phyloP scores from a whole-genome alignment of 768 basidiomycete genomes.

The Roridomyces roridus region DNA sequence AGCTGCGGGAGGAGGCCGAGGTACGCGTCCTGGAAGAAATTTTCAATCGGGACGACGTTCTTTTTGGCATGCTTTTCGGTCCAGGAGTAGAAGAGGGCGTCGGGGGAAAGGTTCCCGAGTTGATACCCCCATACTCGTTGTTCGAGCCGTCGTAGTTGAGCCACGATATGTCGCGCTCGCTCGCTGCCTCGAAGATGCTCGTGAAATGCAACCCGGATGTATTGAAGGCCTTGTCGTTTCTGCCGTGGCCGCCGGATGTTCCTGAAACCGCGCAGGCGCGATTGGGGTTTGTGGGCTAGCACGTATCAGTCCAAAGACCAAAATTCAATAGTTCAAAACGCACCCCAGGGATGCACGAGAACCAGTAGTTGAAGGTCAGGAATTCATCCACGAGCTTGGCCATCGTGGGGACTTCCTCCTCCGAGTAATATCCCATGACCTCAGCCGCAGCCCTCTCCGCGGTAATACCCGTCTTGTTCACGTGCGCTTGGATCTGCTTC shows the following conservation, averaged over 20 bases:
- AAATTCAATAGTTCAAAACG: neutral
- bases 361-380: slow-evolving; percentile 37
- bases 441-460: slow-evolving; percentile 29
- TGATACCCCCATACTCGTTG: slow-evolving; percentile 24
- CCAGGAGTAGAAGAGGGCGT: slow-evolving; percentile 32
- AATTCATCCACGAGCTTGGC: slow-evolving; percentile 30
- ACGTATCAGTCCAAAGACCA: neutral
- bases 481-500: slow-evolving; percentile 28
- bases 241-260: slow-evolving; percentile 36
- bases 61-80: slow-evolving; percentile 20
- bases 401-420: slow-evolving; percentile 29
- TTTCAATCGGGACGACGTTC: slow-evolving; percentile 31
- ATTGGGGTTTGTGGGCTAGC: slow-evolving; percentile 37
- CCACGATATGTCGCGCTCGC: slow-evolving; percentile 31
- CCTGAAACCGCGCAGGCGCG: slow-evolving; percentile 35
- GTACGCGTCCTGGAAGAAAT: slow-evolving; percentile 36
- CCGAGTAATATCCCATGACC: slow-evolving; percentile 32
- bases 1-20: slow-evolving; percentile 33
- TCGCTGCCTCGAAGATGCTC: slow-evolving; percentile 36
- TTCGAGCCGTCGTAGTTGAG: slow-evolving; percentile 34
- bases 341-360: slow-evolving; percentile 35
- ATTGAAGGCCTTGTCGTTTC: slow-evolving; percentile 31
- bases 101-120: slow-evolving; percentile 26
- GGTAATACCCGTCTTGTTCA: slow-evolving; percentile 8
- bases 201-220: slow-evolving; percentile 20